Evolutionary conservation across 2,329 filamentous ascomycete genomes (phyloP).

Genomic region (Alternaria atra): DNA sequence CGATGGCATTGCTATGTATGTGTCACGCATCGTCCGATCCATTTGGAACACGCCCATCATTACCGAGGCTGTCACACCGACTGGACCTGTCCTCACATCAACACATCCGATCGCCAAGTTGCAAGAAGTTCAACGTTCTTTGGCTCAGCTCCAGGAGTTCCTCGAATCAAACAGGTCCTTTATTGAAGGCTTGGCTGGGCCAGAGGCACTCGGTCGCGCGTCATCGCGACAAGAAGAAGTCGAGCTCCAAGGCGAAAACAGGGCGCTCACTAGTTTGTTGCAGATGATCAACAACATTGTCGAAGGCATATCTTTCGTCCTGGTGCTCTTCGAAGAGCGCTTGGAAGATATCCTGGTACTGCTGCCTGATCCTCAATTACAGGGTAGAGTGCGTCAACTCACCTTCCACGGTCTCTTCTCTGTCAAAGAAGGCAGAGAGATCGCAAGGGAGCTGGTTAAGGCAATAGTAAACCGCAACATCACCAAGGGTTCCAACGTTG

Average conservation of each 20-base stretch:
- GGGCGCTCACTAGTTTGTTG: slow-evolving; percentile 86
- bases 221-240: slow-evolving; percentile 89
- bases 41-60: slow-evolving; percentile 87
- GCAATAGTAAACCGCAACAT: slow-evolving; percentile 99
- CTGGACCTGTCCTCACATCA: slow-evolving; percentile 71
- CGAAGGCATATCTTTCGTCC: slow-evolving; percentile 94
- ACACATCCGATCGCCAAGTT: slow-evolving; percentile 75
- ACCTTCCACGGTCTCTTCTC: slow-evolving; percentile 92
- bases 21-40: slow-evolving; percentile 85
- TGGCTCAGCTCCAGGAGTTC: slow-evolving; percentile 82
- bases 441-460: slow-evolving; percentile 94
- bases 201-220: slow-evolving; percentile 81
- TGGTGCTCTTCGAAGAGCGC: slow-evolving; percentile 93
- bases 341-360: slow-evolving; percentile 85
- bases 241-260: slow-evolving; percentile 91
- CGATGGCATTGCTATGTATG: slow-evolving; percentile 85
- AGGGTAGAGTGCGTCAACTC: slow-evolving; percentile 75
- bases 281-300: slow-evolving; percentile 89
- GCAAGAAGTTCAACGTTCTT: slow-evolving; percentile 77
- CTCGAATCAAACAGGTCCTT: slow-evolving; percentile 86
- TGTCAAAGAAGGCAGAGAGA: slow-evolving; percentile 78
- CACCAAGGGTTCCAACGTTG: slow-evolving; percentile 93
- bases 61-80: slow-evolving; percentile 61
- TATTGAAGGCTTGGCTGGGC: slow-evolving; percentile 92
- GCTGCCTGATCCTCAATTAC: slow-evolving; percentile 71